A percentile compares a stretch with the other conserved stretches of the same genome.
These are phyloP conservation scores for Suhomyces chickasaworum DNA, from an alignment of 1,139 yeast species.

Conservation along the genomic window DNA sequence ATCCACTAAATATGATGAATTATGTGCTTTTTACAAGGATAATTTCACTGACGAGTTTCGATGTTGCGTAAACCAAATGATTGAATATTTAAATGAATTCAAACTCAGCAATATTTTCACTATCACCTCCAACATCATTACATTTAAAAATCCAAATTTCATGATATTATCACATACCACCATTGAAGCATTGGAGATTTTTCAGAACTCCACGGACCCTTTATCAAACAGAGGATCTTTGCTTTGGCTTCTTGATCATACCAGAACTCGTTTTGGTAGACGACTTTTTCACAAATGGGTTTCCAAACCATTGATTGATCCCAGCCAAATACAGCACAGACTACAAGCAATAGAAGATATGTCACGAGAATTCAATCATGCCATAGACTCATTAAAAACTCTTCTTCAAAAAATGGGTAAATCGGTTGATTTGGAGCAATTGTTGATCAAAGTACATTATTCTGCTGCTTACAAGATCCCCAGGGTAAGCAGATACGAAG, in stretches of 20 bases:
- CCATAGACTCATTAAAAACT: slow-evolving; percentile 55
- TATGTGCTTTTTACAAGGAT: slow-evolving; percentile 29
- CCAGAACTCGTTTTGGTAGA: slow-evolving; percentile 75
- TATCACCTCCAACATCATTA: slow-evolving; percentile 49
- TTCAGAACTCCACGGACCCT: slow-evolving; percentile 60
- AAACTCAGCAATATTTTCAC: slow-evolving; percentile 58
- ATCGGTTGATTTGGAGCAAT: slow-evolving; percentile 62
- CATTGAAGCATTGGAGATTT: slow-evolving; percentile 70
- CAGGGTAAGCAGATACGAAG: slow-evolving; percentile 64
- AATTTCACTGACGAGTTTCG: slow-evolving; percentile 31
- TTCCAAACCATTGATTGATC: slow-evolving; percentile 63
- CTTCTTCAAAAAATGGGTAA: slow-evolving; percentile 39
- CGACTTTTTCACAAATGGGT: slow-evolving; percentile 73
- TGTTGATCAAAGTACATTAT: slow-evolving; percentile 69
- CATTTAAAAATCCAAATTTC: slow-evolving; percentile 52
- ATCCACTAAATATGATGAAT: slow-evolving; percentile 15
- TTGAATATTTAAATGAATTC: slow-evolving; percentile 62
- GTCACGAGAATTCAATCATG: slow-evolving; percentile 41
- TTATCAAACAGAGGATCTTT: slow-evolving; percentile 64
- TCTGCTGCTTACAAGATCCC: slow-evolving; percentile 37
- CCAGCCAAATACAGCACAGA: slow-evolving; percentile 57
- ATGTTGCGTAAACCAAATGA: slow-evolving; percentile 50
- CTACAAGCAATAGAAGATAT: slow-evolving; percentile 66
- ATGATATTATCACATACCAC: slow-evolving; percentile 76
- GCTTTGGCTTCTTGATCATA: slow-evolving; percentile 77